Conservation (phyloP, 2,329 filamentous ascomycete species). For the Cryphonectria nitschkei region DNA sequence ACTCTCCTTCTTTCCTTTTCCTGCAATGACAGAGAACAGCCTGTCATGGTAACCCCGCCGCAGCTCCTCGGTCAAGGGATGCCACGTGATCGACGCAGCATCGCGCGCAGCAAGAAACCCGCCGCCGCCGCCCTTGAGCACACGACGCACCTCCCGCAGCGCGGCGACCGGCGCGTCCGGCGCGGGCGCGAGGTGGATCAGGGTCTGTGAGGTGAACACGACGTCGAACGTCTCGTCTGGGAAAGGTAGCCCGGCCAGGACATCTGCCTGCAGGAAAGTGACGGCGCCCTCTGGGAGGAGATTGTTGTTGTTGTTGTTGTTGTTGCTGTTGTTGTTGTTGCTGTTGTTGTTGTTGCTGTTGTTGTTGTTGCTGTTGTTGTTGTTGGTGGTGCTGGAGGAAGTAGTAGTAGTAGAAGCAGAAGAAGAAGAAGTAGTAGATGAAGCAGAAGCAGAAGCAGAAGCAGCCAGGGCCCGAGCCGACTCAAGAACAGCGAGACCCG, state of each 20-base stretch:
- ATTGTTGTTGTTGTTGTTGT: too few species aligned
- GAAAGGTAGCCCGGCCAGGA: constrained; percentile 38
- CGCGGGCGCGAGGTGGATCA: constrained; percentile 33
- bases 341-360: too few species aligned
- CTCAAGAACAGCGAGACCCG: constrained; percentile 10
- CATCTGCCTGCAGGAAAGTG: constrained; percentile 24
- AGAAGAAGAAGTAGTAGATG: too few species aligned
- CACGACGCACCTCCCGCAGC: constrained; percentile 38
- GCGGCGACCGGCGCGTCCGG: constrained; percentile 30
- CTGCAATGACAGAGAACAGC: neutral
- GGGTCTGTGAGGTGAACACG: constrained; percentile 37
- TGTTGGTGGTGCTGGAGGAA: too few species aligned
- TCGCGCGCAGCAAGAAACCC: constrained; percentile 38
- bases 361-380: too few species aligned
- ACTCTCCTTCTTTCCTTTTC: neutral
- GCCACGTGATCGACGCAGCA: constrained; percentile 30
- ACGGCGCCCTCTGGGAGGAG: neutral
- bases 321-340: too few species aligned
- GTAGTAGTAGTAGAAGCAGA: too few species aligned
- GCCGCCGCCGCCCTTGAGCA: constrained; percentile 36
- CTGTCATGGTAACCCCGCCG: neutral
- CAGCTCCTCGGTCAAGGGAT: constrained; percentile 10
- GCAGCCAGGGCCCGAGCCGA: constrained; percentile 2
- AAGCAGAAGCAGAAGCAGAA: too few species aligned
- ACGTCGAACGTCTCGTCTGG: constrained; percentile 37